Base-by-base conservation (phyloP, 2,329 filamentous ascomycete species). In the Neonectria coccinea region DNA sequence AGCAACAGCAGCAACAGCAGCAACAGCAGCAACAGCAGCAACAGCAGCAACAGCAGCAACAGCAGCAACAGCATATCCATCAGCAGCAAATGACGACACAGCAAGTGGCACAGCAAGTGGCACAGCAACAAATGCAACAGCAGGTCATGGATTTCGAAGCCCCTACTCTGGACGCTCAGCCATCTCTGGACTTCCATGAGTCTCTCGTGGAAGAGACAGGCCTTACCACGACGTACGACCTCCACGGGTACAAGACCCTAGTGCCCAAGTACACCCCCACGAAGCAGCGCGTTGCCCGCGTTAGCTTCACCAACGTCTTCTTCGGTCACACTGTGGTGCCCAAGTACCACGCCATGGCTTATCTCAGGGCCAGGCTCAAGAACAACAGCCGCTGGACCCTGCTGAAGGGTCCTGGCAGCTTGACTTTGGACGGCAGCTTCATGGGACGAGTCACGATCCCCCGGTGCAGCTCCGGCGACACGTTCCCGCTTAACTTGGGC, bases 401-500 rank as follows among this genome's bases (percentile, higher is more conserved):
- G 7, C 82, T 89, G 20, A 79, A 80, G 54, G 88, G 88, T 5
- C 81, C 81, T 1, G 82, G 83, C 0, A 86, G 87, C 5, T 79
- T 91, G 8, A 89, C 86, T 0, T 83, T 91, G n/a, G 89, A 91
- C 72, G 86, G 87, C 3, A 82, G 82, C 9, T 91, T 90, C 76
- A 79, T 91, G 59, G 88, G 88, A 4, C 85, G 85, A 59, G 83
- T 84, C 2, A 79, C 73, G 1, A 78, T 90, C 36, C 86, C 87
- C 2, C 83, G 84, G 31, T 88, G 87, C 73, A 84, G 82, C 50
- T 78, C 86, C 0, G 86, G 86, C 41, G 85, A 87, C 56, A 69
- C 73, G 1, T 85, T 91, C 73, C 79, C 76, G 22, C 78, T 91
- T 1, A 80, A 80, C 52, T 79, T 91, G 0, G 88, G 88, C n/a